These are phyloP conservation scores for Cruciata laevipes DNA, from an alignment of 257 asterid species.

Conservation along the genomic window DNA sequence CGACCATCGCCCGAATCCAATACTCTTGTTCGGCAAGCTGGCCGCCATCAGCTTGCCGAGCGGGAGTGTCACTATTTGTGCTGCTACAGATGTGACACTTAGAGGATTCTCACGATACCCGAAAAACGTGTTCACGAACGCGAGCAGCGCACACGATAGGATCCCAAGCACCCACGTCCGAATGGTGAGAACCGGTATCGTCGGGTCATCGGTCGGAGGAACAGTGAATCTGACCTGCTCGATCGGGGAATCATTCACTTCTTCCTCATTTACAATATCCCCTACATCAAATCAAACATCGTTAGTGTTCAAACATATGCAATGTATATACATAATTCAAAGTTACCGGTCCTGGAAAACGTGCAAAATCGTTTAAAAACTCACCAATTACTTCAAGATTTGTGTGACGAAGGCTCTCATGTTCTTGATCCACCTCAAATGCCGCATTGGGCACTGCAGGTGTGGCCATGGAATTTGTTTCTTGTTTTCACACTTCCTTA, in stretches of 20 bases:
- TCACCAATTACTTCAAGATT: neutral
- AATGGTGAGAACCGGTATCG: slow-evolving; percentile 38
- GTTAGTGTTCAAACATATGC: neutral
- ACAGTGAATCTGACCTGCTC: slow-evolving; percentile 68
- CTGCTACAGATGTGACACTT: slow-evolving; percentile 24
- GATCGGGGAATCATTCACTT: slow-evolving; percentile 38
- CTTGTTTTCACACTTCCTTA: neutral
- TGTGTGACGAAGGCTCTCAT: neutral
- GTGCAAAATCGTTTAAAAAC: neutral
- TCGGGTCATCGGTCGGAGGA: slow-evolving; percentile 43
- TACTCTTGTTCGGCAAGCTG: slow-evolving; percentile 7
- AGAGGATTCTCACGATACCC: slow-evolving; percentile 42
- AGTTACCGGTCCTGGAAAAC: no score
- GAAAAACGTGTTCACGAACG: slow-evolving; percentile 53
- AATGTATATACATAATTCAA: no score
- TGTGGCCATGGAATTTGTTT: neutral
- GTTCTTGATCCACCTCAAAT: neutral
- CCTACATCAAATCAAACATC: neutral
- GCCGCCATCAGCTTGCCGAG: slow-evolving; percentile 47
- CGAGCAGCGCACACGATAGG: slow-evolving; percentile 33
- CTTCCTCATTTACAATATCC: slow-evolving; percentile 20
- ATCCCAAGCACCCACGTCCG: slow-evolving; percentile 64
- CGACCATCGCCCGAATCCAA: neutral
- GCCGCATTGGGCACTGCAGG: neutral
- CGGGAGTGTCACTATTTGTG: slow-evolving; percentile 56